Conservation (phyloP, 768 basidiomycete genomes). For the Tricholoma sp. region DNA sequence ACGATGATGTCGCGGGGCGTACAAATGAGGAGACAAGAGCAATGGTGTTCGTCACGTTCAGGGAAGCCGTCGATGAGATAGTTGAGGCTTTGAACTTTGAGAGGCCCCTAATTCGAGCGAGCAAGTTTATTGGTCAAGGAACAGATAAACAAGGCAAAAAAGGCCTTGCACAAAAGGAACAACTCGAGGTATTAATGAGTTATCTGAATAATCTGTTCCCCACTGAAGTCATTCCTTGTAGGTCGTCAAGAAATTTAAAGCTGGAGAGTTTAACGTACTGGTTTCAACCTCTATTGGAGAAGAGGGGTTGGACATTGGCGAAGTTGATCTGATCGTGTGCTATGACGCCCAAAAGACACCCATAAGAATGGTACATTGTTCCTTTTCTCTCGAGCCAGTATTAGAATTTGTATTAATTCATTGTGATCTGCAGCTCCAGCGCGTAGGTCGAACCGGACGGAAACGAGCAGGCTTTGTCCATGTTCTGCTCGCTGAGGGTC, state of each 20-base stretch:
- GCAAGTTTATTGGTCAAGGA: conserved; percentile 88
- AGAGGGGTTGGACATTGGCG: conserved; percentile 97
- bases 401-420: neutral
- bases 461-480: conserved; percentile 88
- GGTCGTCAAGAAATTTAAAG: conserved; percentile 86
- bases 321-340: conserved; percentile 92
- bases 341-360: conserved; percentile 97
- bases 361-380: conserved; percentile 79
- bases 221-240: conserved; percentile 23
- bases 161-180: conserved; percentile 88
- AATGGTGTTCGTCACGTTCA: conserved; percentile 93
- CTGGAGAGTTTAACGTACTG: conserved; percentile 82
- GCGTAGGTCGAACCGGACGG: conserved; percentile 91
- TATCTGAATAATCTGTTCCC: neutral
- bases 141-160: conserved; percentile 80
- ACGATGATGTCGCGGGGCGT: conserved; percentile 30
- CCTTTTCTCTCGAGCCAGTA: too few species aligned
- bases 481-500: conserved; percentile 82
- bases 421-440: conserved; percentile 66
- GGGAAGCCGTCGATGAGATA: conserved; percentile 89
- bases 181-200: conserved; percentile 60
- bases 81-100: conserved; percentile 75
- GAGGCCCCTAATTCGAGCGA: conserved; percentile 72
- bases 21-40: conserved; percentile 53
- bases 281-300: conserved; percentile 97